Conservation (phyloP, 1,284 basidiomycete genomes). For the Trichosporon coremiiforme region DNA sequence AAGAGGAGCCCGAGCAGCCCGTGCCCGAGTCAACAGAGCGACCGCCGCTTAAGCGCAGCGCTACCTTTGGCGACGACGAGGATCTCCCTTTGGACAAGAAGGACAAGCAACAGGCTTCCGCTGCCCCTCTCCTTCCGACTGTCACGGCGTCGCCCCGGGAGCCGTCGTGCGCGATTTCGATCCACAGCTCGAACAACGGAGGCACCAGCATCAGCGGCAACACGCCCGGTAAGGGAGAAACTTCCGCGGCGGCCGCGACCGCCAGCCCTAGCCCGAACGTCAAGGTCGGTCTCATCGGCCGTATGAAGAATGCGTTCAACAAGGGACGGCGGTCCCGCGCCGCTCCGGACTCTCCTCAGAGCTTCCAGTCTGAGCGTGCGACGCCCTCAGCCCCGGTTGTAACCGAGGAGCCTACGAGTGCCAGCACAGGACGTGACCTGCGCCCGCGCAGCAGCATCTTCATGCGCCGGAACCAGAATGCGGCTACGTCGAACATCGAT, state of each 20-base stretch:
- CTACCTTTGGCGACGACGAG: conserved; percentile 33
- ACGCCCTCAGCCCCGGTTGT: conserved; percentile 1
- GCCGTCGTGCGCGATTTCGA: neutral
- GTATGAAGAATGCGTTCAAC: conserved; percentile 27
- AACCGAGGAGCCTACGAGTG: neutral
- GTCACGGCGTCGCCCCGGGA: conserved; percentile 28
- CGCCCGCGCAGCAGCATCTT: conserved; percentile 25
- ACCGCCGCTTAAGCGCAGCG: conserved; percentile 27
- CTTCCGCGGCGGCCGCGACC: neutral
- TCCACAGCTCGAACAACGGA: conserved; percentile 9
- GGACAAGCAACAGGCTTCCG: conserved; percentile 15
- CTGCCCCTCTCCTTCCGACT: conserved; percentile 21
- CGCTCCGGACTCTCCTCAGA: conserved; percentile 27
- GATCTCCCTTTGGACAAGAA: conserved; percentile 18
- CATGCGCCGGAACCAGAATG: conserved; percentile 4
- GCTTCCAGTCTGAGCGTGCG: conserved; percentile 28
- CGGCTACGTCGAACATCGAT: neutral
- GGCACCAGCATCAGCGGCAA: neutral
- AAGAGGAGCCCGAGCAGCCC: conserved; percentile 22
- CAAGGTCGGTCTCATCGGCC: conserved; percentile 22
- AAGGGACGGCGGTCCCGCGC: neutral
- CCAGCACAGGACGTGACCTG: conserved; percentile 20
- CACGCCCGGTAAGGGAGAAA: neutral
- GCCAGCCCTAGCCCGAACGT: neutral
- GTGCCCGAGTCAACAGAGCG: conserved; percentile 20